A percentile compares a stretch with the other conserved stretches of the same genome.
These are phyloP conservation scores for Murraya koenigii DNA, from an alignment of 345 rosid species.

Conservation along the genomic window DNA sequence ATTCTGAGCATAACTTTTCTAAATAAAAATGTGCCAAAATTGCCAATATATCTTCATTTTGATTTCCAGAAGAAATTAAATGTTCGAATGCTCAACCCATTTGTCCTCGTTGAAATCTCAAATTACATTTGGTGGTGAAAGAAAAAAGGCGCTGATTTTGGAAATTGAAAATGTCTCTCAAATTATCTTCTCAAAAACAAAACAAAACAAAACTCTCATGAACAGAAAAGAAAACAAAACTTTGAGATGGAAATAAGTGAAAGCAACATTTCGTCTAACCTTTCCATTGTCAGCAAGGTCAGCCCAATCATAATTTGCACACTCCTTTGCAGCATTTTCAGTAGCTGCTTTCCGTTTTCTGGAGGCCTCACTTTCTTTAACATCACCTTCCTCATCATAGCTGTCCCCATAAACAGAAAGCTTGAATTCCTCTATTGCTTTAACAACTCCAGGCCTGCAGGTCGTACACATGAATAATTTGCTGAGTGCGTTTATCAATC, in stretches of 20 bases:
- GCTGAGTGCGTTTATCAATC: background rate
- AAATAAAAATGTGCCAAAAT: background rate
- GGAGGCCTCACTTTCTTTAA: constrained; percentile 45
- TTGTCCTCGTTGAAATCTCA: background rate
- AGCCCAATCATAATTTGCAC: constrained; percentile 57
- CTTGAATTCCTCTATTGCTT: constrained; percentile 73
- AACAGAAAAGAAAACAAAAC: background rate
- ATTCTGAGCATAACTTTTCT: background rate
- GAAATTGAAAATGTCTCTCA: background rate
- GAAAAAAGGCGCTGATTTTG: background rate
- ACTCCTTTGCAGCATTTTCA: constrained; percentile 44
- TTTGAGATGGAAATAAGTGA: background rate
- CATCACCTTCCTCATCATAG: constrained; percentile 57
- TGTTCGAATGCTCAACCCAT: background rate
- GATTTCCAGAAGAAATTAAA: background rate
- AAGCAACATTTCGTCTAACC: constrained; percentile 37
- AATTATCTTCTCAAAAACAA: background rate
- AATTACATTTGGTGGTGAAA: background rate
- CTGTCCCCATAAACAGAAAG: constrained; percentile 68
- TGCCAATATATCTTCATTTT: background rate
- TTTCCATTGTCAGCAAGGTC: constrained; percentile 80
- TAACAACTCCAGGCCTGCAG: constrained; percentile 59
- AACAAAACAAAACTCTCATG: background rate
- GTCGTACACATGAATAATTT: constrained; percentile 4
- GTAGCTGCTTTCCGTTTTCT: constrained; percentile 62